These are phyloP conservation scores for Vicia villosa DNA, from an alignment of 306 rosid genomes.

Conservation along the genomic window DNA sequence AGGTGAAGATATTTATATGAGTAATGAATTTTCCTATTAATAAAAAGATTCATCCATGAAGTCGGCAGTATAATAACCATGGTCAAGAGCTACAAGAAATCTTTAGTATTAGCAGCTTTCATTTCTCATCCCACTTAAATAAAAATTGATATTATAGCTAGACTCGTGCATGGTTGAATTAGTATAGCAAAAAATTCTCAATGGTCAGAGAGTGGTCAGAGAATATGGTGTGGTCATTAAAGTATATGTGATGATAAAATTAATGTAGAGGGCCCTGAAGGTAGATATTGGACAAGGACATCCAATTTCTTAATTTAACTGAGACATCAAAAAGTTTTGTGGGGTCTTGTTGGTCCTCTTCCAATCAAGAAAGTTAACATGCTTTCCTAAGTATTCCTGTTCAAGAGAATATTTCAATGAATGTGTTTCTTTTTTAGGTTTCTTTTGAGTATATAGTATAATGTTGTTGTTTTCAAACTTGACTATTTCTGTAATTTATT, in stretches of 20 bases:
- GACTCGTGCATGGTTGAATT: constrained; percentile 33
- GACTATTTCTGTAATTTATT: not conserved
- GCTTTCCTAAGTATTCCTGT: constrained; percentile 43
- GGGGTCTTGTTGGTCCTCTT: constrained; percentile 58
- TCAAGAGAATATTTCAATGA: constrained; percentile 48
- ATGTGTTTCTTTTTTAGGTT: constrained; percentile 1
- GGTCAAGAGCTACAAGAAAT: constrained; percentile 1
- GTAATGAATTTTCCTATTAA: not conserved
- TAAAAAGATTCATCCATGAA: not conserved
- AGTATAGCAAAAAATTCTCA: constrained; percentile 30
- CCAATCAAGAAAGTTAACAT: constrained; percentile 50
- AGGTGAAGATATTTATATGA: too few relatives aligned
- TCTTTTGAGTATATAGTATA: not conserved
- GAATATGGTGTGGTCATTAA: constrained; percentile 43
- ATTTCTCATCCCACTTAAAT: not conserved
- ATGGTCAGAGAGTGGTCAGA: constrained; percentile 38
- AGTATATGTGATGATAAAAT: constrained; percentile 22
- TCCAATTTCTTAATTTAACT: constrained; percentile 54
- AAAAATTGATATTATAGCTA: not conserved
- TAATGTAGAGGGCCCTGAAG: constrained; percentile 43
- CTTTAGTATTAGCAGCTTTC: not conserved
- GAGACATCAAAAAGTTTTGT: constrained; percentile 38
- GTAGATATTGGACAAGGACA: constrained; percentile 52
- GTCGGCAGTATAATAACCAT: not conserved
- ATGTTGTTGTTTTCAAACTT: constrained; percentile 20